phyloP scores from a whole-genome alignment of 2,329 filamentous ascomycete genomes.

The Colletotrichum lindemuthianum region DNA sequence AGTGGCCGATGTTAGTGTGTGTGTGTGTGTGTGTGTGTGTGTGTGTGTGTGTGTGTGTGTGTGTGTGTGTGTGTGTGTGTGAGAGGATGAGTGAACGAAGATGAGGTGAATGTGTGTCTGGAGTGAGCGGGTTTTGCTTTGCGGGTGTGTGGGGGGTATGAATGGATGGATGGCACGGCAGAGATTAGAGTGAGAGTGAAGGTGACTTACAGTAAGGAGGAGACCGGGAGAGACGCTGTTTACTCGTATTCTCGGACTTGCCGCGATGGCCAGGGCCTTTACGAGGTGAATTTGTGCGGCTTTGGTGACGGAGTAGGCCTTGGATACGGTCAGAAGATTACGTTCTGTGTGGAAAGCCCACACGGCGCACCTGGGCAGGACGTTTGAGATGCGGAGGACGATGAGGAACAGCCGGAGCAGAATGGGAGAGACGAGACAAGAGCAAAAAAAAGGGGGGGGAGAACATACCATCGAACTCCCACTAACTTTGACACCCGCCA shows the following conservation, averaged over 20 bases:
- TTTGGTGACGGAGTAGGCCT: slow-evolving; percentile 82
- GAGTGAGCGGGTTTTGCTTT: slow-evolving; percentile 1
- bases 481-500: slow-evolving; percentile 71
- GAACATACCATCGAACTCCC: slow-evolving; percentile 66
- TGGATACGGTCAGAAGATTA: neutral
- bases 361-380: too few species aligned
- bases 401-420: neutral
- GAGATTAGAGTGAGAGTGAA: neutral
- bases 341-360: neutral
- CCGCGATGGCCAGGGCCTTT: slow-evolving; percentile 63
- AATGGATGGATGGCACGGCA: neutral
- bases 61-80: neutral
- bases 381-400: too few species aligned
- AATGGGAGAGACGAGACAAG: neutral
- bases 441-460: neutral
- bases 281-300: slow-evolving; percentile 73
- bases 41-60: neutral
- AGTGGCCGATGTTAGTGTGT: neutral
- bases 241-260: slow-evolving; percentile 65
- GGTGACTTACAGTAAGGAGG: slow-evolving; percentile 54
- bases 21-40: neutral
- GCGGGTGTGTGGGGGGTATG: neutral
- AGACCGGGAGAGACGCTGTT: slow-evolving; percentile 68
- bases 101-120: neutral
- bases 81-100: slow-evolving; percentile 23